A percentile compares a stretch with the other conserved stretches of the same genome.
Conservation (phyloP, 192 early-diverging fungal genomes). For the Coemansia sp. region DNA sequence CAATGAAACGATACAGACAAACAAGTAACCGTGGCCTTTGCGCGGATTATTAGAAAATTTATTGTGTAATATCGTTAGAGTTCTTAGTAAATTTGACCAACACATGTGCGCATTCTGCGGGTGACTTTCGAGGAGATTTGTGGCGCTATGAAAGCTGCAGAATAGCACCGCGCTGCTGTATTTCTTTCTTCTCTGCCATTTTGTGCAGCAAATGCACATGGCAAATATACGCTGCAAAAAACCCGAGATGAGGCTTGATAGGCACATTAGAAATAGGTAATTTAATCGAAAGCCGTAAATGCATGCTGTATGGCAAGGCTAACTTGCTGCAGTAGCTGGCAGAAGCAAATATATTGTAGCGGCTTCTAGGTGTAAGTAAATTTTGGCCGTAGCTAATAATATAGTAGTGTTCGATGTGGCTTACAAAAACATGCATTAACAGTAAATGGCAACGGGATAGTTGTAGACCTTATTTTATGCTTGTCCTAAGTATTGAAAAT, state of each 20-base stretch:
- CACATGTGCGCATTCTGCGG: too few relatives aligned
- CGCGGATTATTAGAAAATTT: neutral
- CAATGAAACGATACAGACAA: neutral
- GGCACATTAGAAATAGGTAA: neutral
- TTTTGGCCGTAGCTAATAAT: neutral
- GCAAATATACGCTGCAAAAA: neutral
- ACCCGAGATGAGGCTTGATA: neutral
- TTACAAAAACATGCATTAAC: neutral
- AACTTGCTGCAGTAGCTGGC: neutral
- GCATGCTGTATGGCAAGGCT: neutral
- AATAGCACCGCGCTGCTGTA: too few relatives aligned
- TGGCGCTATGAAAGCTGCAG: too few relatives aligned
- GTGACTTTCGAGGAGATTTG: too few relatives aligned
- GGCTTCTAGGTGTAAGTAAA: neutral
- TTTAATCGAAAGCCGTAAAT: neutral
- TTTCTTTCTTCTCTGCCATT: neutral
- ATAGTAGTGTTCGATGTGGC: neutral
- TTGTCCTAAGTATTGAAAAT: neutral
- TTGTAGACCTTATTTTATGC: neutral
- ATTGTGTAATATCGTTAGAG: neutral
- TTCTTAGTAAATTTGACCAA: neutral
- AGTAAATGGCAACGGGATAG: neutral
- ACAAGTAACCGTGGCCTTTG: neutral
- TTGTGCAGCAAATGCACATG: neutral
- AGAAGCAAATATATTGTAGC: neutral